Evolutionary conservation across 2,329 filamentous ascomycete genomes (phyloP).

Genomic region (Xylariaceae sp.): DNA sequence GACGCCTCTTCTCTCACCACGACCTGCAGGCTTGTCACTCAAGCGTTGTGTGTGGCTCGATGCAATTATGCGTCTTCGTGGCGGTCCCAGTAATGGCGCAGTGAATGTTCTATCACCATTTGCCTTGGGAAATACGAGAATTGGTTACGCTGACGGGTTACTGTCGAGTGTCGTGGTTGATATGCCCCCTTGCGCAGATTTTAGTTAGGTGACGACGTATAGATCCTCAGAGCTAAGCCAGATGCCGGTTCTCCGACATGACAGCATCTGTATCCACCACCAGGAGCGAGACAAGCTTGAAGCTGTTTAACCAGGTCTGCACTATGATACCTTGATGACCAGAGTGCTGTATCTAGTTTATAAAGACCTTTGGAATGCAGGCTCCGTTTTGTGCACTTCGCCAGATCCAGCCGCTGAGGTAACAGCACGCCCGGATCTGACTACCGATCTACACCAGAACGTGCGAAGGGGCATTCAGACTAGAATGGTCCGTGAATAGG

Average conservation of each 20-base stretch:
- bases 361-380: background rate
- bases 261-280: conserved; percentile 34
- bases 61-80: conserved; percentile 15
- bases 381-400: background rate
- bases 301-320: background rate
- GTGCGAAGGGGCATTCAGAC: background rate
- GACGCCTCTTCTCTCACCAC: conserved; percentile 30
- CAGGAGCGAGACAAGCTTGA: conserved; percentile 20
- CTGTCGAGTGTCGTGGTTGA: conserved; percentile 29
- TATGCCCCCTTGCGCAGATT: conserved; percentile 30
- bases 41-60: conserved; percentile 19
- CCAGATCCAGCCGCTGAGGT: background rate
- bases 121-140: conserved; percentile 10
- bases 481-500: background rate
- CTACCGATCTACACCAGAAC: background rate
- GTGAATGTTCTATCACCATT: conserved; percentile 14
- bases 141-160: conserved; percentile 14
- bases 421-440: background rate
- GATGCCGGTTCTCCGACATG: conserved; percentile 36
- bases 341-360: background rate
- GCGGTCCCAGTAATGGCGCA: background rate
- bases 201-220: conserved; percentile 34
- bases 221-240: conserved; percentile 34
- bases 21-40: conserved; percentile 33
- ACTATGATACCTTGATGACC: background rate